Percentiles rank a stretch among this genome's conserved stretches.
Conservation (phyloP, 129 eudicot genomes). For the Deinandra increscens region DNA sequence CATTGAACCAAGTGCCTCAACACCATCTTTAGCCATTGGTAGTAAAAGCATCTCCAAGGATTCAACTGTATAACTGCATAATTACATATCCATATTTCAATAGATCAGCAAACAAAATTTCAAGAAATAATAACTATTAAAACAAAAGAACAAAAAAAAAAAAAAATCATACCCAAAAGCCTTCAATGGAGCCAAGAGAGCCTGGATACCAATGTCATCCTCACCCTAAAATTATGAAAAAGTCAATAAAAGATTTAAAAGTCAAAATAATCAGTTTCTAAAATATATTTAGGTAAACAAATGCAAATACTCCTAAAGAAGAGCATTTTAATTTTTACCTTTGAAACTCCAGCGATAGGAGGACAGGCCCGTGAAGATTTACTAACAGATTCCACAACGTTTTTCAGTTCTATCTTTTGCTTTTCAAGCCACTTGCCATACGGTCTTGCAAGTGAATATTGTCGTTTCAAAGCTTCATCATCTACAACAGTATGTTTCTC, state of each 20-base stretch:
- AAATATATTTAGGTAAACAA: background rate
- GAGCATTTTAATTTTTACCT: background rate
- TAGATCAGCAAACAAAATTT: background rate
- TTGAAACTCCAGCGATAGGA: constrained; percentile 63
- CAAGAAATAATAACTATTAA: background rate
- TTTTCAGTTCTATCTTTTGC: constrained; percentile 76
- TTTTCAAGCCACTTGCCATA: constrained; percentile 81
- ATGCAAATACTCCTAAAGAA: no score
- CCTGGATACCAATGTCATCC: constrained; percentile 76
- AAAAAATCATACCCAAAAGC: constrained; percentile 74
- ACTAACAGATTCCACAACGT: constrained; percentile 70
- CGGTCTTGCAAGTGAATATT: constrained; percentile 75
- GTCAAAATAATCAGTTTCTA: background rate
- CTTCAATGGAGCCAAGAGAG: constrained; percentile 84
- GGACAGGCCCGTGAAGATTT: constrained; percentile 54
- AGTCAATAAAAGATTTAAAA: background rate
- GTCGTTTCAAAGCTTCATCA: constrained; percentile 89
- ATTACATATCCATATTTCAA: background rate
- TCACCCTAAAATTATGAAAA: constrained; percentile 46
- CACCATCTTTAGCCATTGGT: constrained; percentile 98
- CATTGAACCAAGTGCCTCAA: constrained; percentile 98
- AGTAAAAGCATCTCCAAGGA: constrained; percentile 91
- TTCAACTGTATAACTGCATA: constrained; percentile 73
- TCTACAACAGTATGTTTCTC: constrained; percentile 92
- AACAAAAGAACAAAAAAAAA: background rate